Evolutionary conservation across 73 alveolate genomes (phyloP).

Genomic region (Paramecium sonneborni): DNA sequence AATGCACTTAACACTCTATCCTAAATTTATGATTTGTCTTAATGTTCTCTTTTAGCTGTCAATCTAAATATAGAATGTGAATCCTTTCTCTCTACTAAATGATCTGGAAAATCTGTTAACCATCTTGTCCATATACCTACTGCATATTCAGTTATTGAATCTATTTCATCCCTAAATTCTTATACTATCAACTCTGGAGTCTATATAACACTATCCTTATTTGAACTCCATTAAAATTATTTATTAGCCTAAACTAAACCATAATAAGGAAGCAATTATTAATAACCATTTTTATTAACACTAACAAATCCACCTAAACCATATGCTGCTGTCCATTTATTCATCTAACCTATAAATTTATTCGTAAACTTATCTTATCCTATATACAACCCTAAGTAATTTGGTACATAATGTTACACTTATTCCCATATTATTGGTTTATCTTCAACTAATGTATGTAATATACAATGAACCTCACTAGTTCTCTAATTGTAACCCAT

Average conservation of each 20-base stretch:
- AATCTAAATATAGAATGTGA: conserved; percentile 49
- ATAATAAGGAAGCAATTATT: neutral
- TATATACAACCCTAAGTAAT: neutral
- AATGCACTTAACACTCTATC: conserved; percentile 8
- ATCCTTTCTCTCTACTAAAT: conserved; percentile 23
- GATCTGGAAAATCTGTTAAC: conserved; percentile 52
- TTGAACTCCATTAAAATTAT: neutral
- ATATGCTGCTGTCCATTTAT: conserved; percentile 24
- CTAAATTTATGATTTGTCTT: neutral
- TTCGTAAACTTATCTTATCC: neutral
- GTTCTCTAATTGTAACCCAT: conserved; percentile 51
- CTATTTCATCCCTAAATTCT: conserved; percentile 34
- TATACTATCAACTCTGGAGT: neutral
- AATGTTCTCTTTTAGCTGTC: conserved; percentile 1
- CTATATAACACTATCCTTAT: neutral
- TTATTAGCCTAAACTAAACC: neutral
- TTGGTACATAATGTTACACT: conserved; percentile 2
- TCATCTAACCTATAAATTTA: conserved; percentile 11
- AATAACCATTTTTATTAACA: neutral
- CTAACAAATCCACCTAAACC: conserved; percentile 27
- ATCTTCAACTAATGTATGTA: conserved; percentile 3
- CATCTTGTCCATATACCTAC: conserved; percentile 55
- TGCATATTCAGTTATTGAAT: conserved; percentile 43
- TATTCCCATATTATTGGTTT: neutral
- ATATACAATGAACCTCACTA: neutral